Base-by-base conservation (phyloP, 805 yeast genomes). In the Ogataea thermomethanolica region DNA sequence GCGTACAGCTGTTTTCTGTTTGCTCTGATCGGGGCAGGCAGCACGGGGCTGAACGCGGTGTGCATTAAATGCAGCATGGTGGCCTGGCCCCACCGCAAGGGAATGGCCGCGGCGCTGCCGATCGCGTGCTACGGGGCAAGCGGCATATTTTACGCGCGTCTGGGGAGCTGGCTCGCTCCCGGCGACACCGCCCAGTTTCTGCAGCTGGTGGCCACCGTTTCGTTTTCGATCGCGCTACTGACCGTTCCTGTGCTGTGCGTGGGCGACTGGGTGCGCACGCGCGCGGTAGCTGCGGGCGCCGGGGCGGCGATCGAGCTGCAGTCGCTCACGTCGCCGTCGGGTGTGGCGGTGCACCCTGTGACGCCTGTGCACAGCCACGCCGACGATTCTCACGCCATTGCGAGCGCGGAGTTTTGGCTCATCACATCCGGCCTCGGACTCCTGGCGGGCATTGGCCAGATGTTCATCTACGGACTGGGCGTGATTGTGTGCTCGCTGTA, bases 391-490 rank as follows among this genome's bases (percentile, higher is more conserved):
- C 34, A 28, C 17, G 38, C 43, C 5, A 23, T 39, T 26, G 8
- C 26, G 25, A 14, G 23, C 20, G 14, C 26, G 0, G 59, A 64
- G 12, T 84, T 79, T 52, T 72, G 85, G 71, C 55, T 68, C 5
- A 71, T 81, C 39, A 69, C 71, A 28, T 17, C 66, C 2, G 59
- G 76, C 12, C 64, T 81, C 23, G 77, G 87, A 1, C 48, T 81
- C 14, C 54, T 76, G 12, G 76, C 84, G 8, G 90, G 88, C 0
- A 56, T 78, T 41, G 84, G 89, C 21, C 91, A 84, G 51, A 75
- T 81, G 74, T 85, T 80, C 55, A 84, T 84, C 29, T 82, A 79
- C 50, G 76, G 86, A 0, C 76, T 84, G 27, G 95, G 95, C 0
- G 81, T 79, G 52, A 74, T 84, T 50, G 84, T 81, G 10, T 66